These are phyloP conservation scores for Geotrichum carabidarum DNA, from an alignment of 1,139 yeast genomes.

Conservation along the genomic window DNA sequence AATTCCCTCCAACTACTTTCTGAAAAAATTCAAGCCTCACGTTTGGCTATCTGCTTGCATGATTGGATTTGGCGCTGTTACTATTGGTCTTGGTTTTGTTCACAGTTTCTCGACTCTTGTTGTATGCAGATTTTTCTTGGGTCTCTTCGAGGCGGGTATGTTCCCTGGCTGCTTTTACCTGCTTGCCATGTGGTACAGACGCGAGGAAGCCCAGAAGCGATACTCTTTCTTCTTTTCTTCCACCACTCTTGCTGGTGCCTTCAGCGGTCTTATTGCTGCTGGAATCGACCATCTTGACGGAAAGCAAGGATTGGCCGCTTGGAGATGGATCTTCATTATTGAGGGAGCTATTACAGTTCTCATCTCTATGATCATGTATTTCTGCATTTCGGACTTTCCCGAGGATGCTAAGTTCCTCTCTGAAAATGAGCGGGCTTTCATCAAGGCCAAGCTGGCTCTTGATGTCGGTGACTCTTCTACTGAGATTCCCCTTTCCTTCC, in stretches of 20 bases:
- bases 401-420: conserved; percentile 49
- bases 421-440: conserved; percentile 40
- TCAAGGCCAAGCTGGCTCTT: conserved; percentile 44
- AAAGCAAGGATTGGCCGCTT: conserved; percentile 47
- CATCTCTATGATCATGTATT: conserved; percentile 55
- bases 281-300: conserved; percentile 52
- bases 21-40: conserved; percentile 60
- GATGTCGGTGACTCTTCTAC: conserved; percentile 41
- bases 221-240: conserved; percentile 65
- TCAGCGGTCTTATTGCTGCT: conserved; percentile 71
- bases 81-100: conserved; percentile 63
- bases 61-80: conserved; percentile 55
- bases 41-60: conserved; percentile 56
- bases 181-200: conserved; percentile 50
- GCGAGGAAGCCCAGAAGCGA: conserved; percentile 62
- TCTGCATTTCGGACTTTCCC: conserved; percentile 69
- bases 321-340: conserved; percentile 72
- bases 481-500: conserved; percentile 33
- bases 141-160: conserved; percentile 62
- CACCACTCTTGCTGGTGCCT: conserved; percentile 75
- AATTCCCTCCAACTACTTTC: conserved; percentile 57
- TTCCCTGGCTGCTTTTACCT: conserved; percentile 72
- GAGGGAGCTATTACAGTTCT: conserved; percentile 69
- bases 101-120: conserved; percentile 53
- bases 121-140: conserved; percentile 59